These are phyloP conservation scores for Phascolomyces articulosus DNA, from an alignment of 371 early-diverging fungal genomes.

Conservation along the genomic window DNA sequence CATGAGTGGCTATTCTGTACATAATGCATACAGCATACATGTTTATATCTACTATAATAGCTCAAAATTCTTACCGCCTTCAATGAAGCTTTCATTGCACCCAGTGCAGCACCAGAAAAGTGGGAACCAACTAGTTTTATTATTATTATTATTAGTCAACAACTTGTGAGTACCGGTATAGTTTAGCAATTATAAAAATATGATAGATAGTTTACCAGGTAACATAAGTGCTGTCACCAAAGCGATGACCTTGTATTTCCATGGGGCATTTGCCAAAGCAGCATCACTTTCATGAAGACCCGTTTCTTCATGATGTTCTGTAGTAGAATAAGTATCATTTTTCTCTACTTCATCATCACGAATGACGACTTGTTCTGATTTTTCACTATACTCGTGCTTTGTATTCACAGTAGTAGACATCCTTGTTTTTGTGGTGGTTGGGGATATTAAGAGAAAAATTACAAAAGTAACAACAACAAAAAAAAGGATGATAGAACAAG, in stretches of 20 bases:
- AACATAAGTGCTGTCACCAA: constrained; percentile 41
- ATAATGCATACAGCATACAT: too few species aligned
- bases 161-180: too few species aligned
- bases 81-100: constrained; percentile 44
- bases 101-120: constrained; percentile 21
- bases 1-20: too few species aligned
- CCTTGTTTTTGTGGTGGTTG: background rate
- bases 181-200: background rate
- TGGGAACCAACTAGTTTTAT: constrained; percentile 21
- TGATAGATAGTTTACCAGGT: constrained; percentile 27
- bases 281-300: constrained; percentile 33
- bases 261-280: constrained; percentile 40
- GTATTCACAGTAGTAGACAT: background rate
- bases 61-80: constrained; percentile 19
- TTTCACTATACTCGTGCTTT: background rate
- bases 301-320: background rate
- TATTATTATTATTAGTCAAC: background rate
- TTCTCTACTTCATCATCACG: background rate
- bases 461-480: too few species aligned
- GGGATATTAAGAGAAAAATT: too few species aligned
- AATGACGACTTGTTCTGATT: background rate
- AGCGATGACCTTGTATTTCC: constrained; percentile 44
- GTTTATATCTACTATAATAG: too few species aligned
- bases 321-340: background rate
- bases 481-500: too few species aligned